Evolutionary conservation across 2,329 filamentous ascomycete genomes (phyloP), one percentile per base, ranked within the genome.

Genomic region (Alternaria rosae): DNA sequence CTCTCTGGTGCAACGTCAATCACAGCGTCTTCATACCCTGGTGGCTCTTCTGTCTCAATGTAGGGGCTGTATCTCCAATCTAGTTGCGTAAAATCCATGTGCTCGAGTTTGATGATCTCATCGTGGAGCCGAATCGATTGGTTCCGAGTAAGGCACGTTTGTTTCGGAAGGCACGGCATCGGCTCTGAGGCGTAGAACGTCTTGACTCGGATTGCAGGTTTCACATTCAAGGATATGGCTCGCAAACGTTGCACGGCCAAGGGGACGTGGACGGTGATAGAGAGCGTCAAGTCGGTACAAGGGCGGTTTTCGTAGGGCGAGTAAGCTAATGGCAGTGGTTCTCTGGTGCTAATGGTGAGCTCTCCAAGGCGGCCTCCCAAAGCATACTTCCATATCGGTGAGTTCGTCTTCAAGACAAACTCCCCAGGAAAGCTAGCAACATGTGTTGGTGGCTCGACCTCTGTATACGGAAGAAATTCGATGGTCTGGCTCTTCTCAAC

Each of bases 311-410:
- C 17, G 45, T 56, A 56, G 26, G 53, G 32, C 45, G 53, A 57
- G 53, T 57, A 61, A 20, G 58, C 58, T 32, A 61, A 25, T 44
- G 58, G 44, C 30, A 52, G 58, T 44, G 58, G 58, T 52, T 61
- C 58, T 35, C 45, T 35, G 43, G 53, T 61, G 53, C 13, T 42
- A 13, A 61, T 61, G 17, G 17, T 43, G 45, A 61, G 44, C 13
- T 32, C 26, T 52, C 53, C 58, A 57, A 61, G 52, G 20, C 44
- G 58, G 54, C 44, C 53, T 44, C 58, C 53, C 47, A 61, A 44
- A 17, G 45, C 45, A 61, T 61, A 52, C 58, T 61, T 61, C 53
- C 53, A 57, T 32, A 53, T 57, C n/a, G 53, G 58, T 23, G 58
- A 41, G 17, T 43, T 45, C 30, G 45, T 47, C 43, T 38, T 25